Base-by-base conservation (phyloP, 257 asterid species). In the Solanum verrucosum region DNA sequence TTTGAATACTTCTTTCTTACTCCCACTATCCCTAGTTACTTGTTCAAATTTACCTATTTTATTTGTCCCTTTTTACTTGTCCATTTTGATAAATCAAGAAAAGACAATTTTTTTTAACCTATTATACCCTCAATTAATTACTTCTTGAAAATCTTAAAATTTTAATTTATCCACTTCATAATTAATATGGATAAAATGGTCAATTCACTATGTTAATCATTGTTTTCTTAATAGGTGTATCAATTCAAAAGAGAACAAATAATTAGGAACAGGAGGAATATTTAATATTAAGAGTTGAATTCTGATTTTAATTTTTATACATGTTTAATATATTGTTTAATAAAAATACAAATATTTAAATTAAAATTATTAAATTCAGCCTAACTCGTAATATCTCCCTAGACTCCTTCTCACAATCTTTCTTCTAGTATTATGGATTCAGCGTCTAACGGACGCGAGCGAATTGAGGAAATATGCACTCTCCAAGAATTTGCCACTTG, bases 261-360 rank as follows among this genome's bases (percentile, higher is more conserved):
- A 59, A 59, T 20, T 59, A 20, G 8, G 2, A 0, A 63, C 6
- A 23, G 0, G 0, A 23, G 0, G 0, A 52, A 23, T n/a, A 63
- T 63, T 63, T 63, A 11, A 10, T 63, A 63, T 13, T 29, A 65
- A 0, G 31, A n/a, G 35, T 71, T 33, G 13, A 8, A 16, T 33
- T 31, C 4, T 71, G 7, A 16, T 3, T 31, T 31, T 18, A 7
- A 71, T 71, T 71, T 70, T 31, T 71, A 31, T 31, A 71, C 23
- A 29, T 67, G 0, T 67, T 11, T 67, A 12, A 5, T 67, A n/a
- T 5, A 68, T 13, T 14, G 0, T 6, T 68, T 27, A 14, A 0
- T 27, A 0, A 68, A 68, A 1, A 70, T 70, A 70, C 3, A 70
- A 2, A 7, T 29, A 40, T 31, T 70, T 15, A 7, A 29, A 6